These are phyloP conservation scores for Globisporangium viniferum DNA, from an alignment of 352 stramenopile species.

Conservation along the genomic window DNA sequence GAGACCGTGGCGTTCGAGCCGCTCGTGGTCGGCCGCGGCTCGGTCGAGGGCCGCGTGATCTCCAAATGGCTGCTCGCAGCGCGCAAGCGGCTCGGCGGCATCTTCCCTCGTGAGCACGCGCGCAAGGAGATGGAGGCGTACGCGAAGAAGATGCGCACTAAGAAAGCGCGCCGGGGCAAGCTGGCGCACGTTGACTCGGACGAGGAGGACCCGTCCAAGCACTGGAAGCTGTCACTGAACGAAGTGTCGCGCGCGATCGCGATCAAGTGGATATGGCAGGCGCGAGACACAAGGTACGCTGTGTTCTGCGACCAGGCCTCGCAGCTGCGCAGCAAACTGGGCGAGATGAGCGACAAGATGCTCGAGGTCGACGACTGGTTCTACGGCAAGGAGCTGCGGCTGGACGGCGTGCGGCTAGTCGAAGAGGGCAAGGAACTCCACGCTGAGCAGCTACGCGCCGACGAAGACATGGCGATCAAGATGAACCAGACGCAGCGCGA, in stretches of 20 bases:
- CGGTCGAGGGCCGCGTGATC: slow-evolving; percentile 91
- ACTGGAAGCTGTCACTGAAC: slow-evolving; percentile 83
- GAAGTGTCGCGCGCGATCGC: slow-evolving; percentile 73
- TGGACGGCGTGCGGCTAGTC: slow-evolving; percentile 69
- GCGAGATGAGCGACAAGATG: slow-evolving; percentile 74
- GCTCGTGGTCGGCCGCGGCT: slow-evolving; percentile 87
- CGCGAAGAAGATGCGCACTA: slow-evolving; percentile 86
- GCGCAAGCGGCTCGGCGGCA: slow-evolving; percentile 87
- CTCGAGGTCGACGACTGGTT: slow-evolving; percentile 94
- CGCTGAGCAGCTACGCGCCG: slow-evolving; percentile 55
- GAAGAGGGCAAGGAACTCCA: slow-evolving; percentile 54
- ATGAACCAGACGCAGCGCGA: slow-evolving; percentile 81
- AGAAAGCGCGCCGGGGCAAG: slow-evolving; percentile 61
- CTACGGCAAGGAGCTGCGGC: slow-evolving; percentile 82
- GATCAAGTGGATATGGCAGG: slow-evolving; percentile 80
- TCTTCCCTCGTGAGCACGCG: slow-evolving; percentile 87
- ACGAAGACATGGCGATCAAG: slow-evolving; percentile 81
- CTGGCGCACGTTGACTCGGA: slow-evolving; percentile 64
- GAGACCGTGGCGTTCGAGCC: slow-evolving; percentile 85
- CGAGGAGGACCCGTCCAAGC: slow-evolving; percentile 58
- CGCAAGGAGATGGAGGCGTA: slow-evolving; percentile 90
- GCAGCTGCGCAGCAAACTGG: slow-evolving; percentile 55
- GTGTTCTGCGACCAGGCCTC: slow-evolving; percentile 38
- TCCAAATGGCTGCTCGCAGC: slow-evolving; percentile 93
- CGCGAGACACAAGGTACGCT: slow-evolving; percentile 54